phyloP scores from a whole-genome alignment of 805 yeast species.

The Tetrapisispora pingtungensis region DNA sequence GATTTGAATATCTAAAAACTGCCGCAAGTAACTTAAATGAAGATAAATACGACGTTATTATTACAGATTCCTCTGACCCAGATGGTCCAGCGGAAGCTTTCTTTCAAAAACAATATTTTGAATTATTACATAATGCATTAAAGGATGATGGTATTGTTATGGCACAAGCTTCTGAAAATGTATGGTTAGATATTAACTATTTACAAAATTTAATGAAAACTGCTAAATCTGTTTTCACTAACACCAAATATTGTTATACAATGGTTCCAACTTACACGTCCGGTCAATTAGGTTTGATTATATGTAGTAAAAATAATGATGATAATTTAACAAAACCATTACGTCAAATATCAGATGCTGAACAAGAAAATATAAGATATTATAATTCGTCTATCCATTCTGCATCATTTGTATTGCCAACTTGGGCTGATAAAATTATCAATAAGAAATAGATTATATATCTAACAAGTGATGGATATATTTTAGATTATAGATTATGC shows the following conservation, averaged over 20 bases:
- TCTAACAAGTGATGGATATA: background rate
- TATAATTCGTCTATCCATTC: conserved; percentile 58
- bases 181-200: conserved; percentile 59
- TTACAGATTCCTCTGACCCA: conserved; percentile 89
- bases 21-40: conserved; percentile 20
- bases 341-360: conserved; percentile 39
- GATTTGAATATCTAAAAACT: conserved; percentile 62
- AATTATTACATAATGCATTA: conserved; percentile 53
- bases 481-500: background rate
- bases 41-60: conserved; percentile 66
- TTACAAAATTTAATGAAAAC: conserved; percentile 38
- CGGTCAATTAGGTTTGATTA: conserved; percentile 74
- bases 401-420: conserved; percentile 69
- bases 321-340: conserved; percentile 42
- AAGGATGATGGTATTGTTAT: conserved; percentile 58
- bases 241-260: conserved; percentile 60
- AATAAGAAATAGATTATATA: conserved; percentile 4
- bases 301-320: conserved; percentile 49
- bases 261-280: conserved; percentile 84
- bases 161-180: conserved; percentile 68
- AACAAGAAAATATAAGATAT: conserved; percentile 45
- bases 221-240: conserved; percentile 47
- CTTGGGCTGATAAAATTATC: conserved; percentile 52
- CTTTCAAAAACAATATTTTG: conserved; percentile 69
- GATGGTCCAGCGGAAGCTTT: conserved; percentile 93